Base-by-base conservation (phyloP, 2,329 filamentous ascomycete genomes). In the Penicillium brevicompactum region DNA sequence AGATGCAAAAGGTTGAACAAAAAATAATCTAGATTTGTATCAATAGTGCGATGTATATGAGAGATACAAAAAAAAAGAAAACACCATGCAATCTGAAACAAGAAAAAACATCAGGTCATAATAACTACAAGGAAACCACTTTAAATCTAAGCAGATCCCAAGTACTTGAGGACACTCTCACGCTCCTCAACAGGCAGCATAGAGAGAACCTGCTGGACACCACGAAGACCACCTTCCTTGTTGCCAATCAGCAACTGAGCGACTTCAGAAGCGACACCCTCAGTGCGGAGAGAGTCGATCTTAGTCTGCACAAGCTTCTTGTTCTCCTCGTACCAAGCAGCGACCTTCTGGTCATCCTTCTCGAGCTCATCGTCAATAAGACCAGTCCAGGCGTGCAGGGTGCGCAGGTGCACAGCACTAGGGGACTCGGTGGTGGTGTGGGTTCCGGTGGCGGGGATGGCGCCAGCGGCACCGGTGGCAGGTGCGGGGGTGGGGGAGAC, bases 271-370 rank as follows among this genome's bases (percentile, higher is more conserved):
- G 86, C 84, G 27, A 89, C 82, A 41, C 85, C 83, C 57, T 96
- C 90, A 5, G 84, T 83, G 84, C 91, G 94, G 69, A 97, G 81
- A 11, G 81, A 78, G 74, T 97, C 92, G 27, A 97, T 86, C 84
- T 94, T 96, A 60, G 88, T 84, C 60, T 89, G 84, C 48, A 99
- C 86, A 40, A 80, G 78, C 81, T 93, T 91, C 71, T 91, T 84
- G 79, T 97, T 94, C 78, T 93, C 88, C 82, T 99, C 94, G 73
- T 97, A 97, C 94, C 94, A 99, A 66, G 88, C 84, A 4, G 92
- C 91, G 27, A 97, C 94, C 63, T 87, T 87, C 66, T 85, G 85
- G 74, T 99, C 94, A 60, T 91, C 86, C 56, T 82, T 83, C 52
- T 89, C 85, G 74, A 96, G 96, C 64, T 90, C 84, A 42, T 86